These are phyloP conservation scores for Acer negundo DNA, from an alignment of 345 rosid species.

Conservation along the genomic window DNA sequence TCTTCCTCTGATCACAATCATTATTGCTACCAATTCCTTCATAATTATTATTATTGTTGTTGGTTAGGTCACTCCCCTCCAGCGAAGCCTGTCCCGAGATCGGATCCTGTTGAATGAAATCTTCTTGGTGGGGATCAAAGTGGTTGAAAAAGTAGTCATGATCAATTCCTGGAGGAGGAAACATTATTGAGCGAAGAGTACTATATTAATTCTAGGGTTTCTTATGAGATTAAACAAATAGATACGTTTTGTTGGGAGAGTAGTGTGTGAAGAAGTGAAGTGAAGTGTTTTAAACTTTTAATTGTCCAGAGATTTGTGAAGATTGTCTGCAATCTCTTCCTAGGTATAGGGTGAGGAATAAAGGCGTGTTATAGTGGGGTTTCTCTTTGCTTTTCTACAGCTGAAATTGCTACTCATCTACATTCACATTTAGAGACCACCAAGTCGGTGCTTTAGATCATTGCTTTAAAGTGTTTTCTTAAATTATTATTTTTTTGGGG, in stretches of 20 bases:
- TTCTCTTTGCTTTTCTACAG: not conserved
- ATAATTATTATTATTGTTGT: not conserved
- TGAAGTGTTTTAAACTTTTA: too few relatives aligned
- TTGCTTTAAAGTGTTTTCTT: not conserved
- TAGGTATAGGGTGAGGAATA: not conserved
- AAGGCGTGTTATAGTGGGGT: slow-evolving; percentile 15
- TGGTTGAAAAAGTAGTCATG: not conserved
- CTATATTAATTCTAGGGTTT: not conserved
- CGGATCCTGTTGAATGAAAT: slow-evolving; percentile 8
- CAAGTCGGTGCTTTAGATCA: not conserved
- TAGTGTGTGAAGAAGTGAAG: too few relatives aligned
- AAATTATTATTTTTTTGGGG: too few relatives aligned
- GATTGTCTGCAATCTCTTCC: slow-evolving; percentile 23
- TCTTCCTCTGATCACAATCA: slow-evolving; percentile 26
- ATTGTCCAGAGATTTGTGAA: not conserved
- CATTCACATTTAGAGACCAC: slow-evolving; percentile 1
- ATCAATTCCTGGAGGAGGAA: slow-evolving; percentile 1
- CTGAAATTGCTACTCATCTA: not conserved
- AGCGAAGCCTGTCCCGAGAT: not conserved
- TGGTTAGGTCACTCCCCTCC: not conserved
- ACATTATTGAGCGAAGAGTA: slow-evolving; percentile 11
- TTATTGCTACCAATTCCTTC: not conserved
- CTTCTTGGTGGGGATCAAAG: slow-evolving; percentile 11
- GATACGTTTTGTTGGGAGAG: too few relatives aligned
- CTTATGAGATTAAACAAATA: too few relatives aligned